These are phyloP conservation scores for Debaryomyces singareniensis DNA, from an alignment of 1,139 yeast species.

Conservation along the genomic window DNA sequence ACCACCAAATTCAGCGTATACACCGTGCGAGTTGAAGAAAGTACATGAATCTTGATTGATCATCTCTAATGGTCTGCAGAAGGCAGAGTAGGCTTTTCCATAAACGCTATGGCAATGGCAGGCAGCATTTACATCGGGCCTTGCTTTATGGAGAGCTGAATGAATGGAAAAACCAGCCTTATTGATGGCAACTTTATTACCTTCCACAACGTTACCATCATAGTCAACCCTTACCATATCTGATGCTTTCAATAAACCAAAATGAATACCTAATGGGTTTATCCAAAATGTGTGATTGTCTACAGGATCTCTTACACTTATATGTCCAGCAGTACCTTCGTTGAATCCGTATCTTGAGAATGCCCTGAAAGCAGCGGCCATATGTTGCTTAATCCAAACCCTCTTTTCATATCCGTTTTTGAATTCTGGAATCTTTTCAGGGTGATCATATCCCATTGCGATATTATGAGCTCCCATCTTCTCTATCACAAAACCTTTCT, in stretches of 20 bases:
- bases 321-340: conserved; percentile 82
- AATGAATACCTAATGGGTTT: conserved; percentile 71
- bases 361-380: conserved; percentile 79
- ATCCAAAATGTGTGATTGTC: conserved; percentile 72
- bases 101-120: conserved; percentile 73
- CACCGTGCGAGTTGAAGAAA: conserved; percentile 61
- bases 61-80: conserved; percentile 72
- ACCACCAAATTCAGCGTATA: conserved; percentile 69
- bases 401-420: conserved; percentile 45
- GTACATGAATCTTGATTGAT: conserved; percentile 71
- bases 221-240: conserved; percentile 77
- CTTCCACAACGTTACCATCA: conserved; percentile 64
- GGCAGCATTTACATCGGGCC: conserved; percentile 78
- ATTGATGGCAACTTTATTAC: conserved; percentile 60
- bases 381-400: conserved; percentile 61
- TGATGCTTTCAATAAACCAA: conserved; percentile 58
- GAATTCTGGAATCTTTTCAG: conserved; percentile 48
- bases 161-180: conserved; percentile 82
- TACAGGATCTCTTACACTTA: conserved; percentile 73
- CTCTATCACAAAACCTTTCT: conserved; percentile 24
- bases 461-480: conserved; percentile 43
- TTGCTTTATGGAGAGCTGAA: conserved; percentile 65
- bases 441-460: conserved; percentile 43
- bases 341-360: conserved; percentile 68
- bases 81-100: conserved; percentile 71